Conservation (phyloP, 225 moss, liverwort and hornwort species). For the Takakia lepidozioides region DNA sequence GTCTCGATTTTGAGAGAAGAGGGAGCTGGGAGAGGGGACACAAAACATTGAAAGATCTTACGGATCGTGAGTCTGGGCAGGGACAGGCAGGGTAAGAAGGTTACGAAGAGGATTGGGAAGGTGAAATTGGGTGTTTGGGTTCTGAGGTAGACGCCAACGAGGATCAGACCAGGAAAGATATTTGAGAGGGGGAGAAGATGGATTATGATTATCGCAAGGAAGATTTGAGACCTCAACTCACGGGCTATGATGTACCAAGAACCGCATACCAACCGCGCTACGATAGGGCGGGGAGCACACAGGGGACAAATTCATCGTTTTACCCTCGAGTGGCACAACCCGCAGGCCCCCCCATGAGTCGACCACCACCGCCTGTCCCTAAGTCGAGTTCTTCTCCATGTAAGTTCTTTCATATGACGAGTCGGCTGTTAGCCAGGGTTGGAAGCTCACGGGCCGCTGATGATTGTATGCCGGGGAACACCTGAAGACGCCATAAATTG, state of each 20-base stretch:
- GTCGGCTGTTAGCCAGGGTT: too few relatives aligned
- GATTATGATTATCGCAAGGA: conserved; percentile 35
- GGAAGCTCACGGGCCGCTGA: too few relatives aligned
- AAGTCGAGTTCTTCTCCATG: conserved; percentile 32
- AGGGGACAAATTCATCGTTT: conserved; percentile 25
- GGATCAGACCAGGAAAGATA: too few relatives aligned
- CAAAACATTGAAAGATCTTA: too few relatives aligned
- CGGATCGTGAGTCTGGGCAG: too few relatives aligned
- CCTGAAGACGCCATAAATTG: not conserved
- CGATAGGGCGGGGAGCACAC: conserved; percentile 3
- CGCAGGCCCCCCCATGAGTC: conserved; percentile 27
- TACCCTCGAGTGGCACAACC: conserved; percentile 73
- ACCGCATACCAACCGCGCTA: conserved; percentile 18
- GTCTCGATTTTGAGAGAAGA: too few relatives aligned
- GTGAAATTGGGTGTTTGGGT: too few relatives aligned
- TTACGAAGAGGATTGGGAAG: too few relatives aligned
- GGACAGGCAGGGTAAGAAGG: too few relatives aligned
- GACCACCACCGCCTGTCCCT: conserved; percentile 32
- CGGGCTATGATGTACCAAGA: conserved; percentile 25
- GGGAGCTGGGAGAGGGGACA: too few relatives aligned
- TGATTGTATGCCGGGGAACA: too few relatives aligned
- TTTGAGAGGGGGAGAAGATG: conserved; percentile 9
- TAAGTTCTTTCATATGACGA: conserved; percentile 15
- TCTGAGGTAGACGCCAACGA: too few relatives aligned
- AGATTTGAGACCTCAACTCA: conserved; percentile 10